Base-by-base conservation (phyloP, 108 stramenopile genomes). In the Stephanodiscus triporus region DNA sequence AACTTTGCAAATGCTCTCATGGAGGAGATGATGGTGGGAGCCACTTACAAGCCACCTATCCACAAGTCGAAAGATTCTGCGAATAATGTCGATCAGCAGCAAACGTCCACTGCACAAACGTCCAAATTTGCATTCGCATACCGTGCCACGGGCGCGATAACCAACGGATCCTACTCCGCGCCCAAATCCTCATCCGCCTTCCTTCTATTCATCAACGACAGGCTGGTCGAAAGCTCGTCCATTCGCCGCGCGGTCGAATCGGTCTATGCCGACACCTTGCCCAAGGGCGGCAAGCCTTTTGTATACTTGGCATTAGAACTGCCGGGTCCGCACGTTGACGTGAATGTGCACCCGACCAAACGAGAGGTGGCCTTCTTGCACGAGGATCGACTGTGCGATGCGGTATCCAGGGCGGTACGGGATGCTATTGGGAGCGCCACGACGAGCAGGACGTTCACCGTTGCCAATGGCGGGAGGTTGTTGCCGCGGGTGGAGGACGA, bases 271-370 rank as follows among this genome's bases (percentile, higher is more conserved):
- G 84, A 88, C 30, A 75, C 85, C 38, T 80, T 95, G n/a, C 84
- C 90, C 37, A 93, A 87, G 50, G 75, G 77, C 34, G 77, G 84
- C 9, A 95, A 92, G 63, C 97, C 97, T 22, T 93, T 98, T 81
- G 76, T 97, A 23, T 98, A 97, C 79, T 71, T 97, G 6, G 74
- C 82, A 0, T 72, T 99, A 9, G 72, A 83, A 27, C 78, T 99
- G 24, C 97, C 97, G 0, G 89, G 91, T 0, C 70, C 77, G 10
- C 92, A 94, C 72, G 88, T 99, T 9, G 99, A 99, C 84, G 99
- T 99, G 56, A 99, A 99, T 81, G 97, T 99, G 4, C 98, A 98
- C 79, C 99, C 99, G 9, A 97, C 99, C 57, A 99, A 99, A 83
- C 67, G 79, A 75, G 96, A 98, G 80, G 98, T 99, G 11, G 91